Conservation (phyloP, 805 yeast genomes). For the Starmerella geochares region DNA sequence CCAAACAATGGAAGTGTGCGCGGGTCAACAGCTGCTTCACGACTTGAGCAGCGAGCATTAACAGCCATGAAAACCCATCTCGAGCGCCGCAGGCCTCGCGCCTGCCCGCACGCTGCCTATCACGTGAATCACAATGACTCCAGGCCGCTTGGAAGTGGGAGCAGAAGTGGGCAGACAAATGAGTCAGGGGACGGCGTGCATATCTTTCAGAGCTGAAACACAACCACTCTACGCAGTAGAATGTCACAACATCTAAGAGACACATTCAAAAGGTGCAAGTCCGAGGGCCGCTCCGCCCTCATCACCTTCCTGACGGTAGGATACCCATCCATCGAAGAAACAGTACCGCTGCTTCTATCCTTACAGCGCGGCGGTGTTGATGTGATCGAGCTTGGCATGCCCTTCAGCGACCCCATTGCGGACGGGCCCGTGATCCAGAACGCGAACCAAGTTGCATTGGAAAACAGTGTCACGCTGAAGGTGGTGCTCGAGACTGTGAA, state of each 20-base stretch:
- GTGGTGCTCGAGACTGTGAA: constrained; percentile 61
- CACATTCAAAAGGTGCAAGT: constrained; percentile 50
- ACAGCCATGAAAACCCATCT: no score
- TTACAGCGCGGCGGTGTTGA: constrained; percentile 95
- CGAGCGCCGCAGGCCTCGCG: no score
- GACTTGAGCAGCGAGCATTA: no score
- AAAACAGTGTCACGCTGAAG: constrained; percentile 67
- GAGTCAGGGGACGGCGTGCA: background rate
- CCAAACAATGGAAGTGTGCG: no score
- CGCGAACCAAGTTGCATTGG: constrained; percentile 66
- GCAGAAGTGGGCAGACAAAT: no score
- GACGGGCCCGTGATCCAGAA: constrained; percentile 96
- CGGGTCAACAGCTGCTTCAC: no score
- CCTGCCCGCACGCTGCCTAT: no score
- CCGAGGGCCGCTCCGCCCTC: constrained; percentile 69
- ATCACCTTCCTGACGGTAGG: constrained; percentile 93
- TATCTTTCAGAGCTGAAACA: background rate
- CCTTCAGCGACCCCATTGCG: constrained; percentile 96
- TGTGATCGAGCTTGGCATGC: constrained; percentile 87
- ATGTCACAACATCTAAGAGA: constrained; percentile 50
- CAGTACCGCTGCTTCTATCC: constrained; percentile 74
- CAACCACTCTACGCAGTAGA: background rate
- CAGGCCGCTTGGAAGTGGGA: no score
- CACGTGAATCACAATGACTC: no score
- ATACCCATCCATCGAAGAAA: constrained; percentile 76